Evolutionary conservation across 345 rosid genomes (phyloP).

Genomic region (Pistacia vera): DNA sequence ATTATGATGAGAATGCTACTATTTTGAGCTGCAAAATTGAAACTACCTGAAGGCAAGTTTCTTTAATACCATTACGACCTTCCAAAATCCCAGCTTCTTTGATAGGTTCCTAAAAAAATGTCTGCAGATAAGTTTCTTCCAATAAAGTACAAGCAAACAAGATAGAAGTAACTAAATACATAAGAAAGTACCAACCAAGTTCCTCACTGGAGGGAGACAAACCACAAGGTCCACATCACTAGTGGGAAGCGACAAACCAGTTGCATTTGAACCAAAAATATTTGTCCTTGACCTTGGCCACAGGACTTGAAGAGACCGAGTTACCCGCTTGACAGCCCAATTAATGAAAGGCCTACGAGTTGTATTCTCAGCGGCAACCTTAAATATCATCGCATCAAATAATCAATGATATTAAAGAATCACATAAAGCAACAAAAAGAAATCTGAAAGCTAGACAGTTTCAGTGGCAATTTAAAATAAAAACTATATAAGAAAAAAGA

Average conservation of each 20-base stretch:
- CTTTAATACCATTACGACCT: conserved; percentile 99
- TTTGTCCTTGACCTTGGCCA: conserved; percentile 98
- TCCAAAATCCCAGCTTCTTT: conserved; percentile 99
- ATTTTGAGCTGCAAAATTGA: not conserved
- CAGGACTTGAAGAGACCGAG: conserved; percentile 90
- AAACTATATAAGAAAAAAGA: not conserved
- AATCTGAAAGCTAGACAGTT: conserved; percentile 6
- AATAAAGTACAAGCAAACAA: conserved; percentile 16
- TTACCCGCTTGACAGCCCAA: conserved; percentile 97
- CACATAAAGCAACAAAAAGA: not conserved
- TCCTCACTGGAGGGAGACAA: conserved; percentile 98
- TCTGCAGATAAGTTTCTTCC: conserved; percentile 32
- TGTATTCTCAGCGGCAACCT: conserved; percentile 86
- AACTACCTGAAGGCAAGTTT: conserved; percentile 97
- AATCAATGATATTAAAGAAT: conserved; percentile 17
- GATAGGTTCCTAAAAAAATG: conserved; percentile 77
- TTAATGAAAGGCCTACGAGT: conserved; percentile 86
- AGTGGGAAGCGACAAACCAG: conserved; percentile 93
- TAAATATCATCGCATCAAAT: conserved; percentile 24
- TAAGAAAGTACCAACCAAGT: conserved; percentile 60
- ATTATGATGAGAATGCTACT: not conserved
- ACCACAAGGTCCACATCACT: conserved; percentile 99
- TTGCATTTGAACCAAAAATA: conserved; percentile 92
- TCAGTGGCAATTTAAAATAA: not conserved
- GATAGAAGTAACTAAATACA: conserved; percentile 3